Percentiles rank a stretch among this genome's conserved stretches.
These are phyloP conservation scores for Neoscytalidium dimidiatum DNA, from an alignment of 2,329 filamentous ascomycete species.

Conservation along the genomic window DNA sequence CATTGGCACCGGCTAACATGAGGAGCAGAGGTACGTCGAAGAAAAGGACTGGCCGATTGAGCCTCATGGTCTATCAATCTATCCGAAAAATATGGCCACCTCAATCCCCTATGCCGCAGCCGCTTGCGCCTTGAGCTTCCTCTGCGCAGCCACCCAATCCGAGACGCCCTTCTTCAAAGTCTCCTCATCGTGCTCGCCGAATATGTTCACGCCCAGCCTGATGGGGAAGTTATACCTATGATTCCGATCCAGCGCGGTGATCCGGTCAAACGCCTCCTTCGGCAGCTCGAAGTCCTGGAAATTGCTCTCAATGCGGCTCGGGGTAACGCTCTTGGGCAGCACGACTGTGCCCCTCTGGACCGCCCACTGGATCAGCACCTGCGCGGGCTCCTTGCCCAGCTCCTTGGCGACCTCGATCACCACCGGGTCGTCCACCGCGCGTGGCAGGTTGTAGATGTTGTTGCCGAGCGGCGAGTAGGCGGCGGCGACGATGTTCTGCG, in stretches of 20 bases:
- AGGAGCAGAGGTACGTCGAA: background rate
- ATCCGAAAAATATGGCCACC: background rate
- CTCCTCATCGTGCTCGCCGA: conserved; percentile 15
- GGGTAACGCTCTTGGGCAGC: conserved; percentile 66
- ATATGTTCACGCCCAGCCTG: conserved; percentile 19
- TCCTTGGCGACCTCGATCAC: conserved; percentile 69
- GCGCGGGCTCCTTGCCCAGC: conserved; percentile 71
- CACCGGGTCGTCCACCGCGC: conserved; percentile 71
- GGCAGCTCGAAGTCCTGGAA: conserved; percentile 35
- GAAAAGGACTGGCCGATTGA: background rate
- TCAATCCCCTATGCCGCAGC: background rate
- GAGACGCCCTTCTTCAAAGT: conserved; percentile 32
- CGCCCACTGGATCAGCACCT: conserved; percentile 84
- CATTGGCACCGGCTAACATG: no score
- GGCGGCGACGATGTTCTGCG: conserved; percentile 48
- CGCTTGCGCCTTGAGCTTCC: conserved; percentile 21
- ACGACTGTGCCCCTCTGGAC: conserved; percentile 78
- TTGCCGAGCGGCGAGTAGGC: conserved; percentile 57
- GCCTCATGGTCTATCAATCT: background rate
- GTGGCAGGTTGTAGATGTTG: conserved; percentile 58
- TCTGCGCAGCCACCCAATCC: conserved; percentile 39
- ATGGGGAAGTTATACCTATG: conserved; percentile 31
- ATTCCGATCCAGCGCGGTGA: conserved; percentile 38
- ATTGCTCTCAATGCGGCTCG: conserved; percentile 32
- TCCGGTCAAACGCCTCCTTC: conserved; percentile 32